Base-by-base conservation (phyloP, 1,139 yeast genomes). In the Geotrichum macrosporum region DNA sequence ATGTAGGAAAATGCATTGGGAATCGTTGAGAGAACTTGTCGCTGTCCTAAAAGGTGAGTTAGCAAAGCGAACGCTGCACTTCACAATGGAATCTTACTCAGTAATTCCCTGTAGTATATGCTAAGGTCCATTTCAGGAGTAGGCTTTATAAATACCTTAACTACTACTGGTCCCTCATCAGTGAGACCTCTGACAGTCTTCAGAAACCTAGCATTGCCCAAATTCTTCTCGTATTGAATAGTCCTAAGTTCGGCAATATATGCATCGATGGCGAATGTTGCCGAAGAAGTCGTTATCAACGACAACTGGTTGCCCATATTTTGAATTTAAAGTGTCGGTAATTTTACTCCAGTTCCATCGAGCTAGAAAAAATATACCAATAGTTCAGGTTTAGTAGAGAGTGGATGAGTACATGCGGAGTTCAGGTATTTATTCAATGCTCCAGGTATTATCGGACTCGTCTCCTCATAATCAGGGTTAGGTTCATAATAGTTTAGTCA, bases 261-360 rank as follows among this genome's bases (percentile, higher is more conserved):
- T 1, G 97, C 89, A 27, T 94, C 88, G 4, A 88, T 75, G 10
- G 95, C 96, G 58, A 92, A 86, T 1, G 96, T 85, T 3, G 94
- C 89, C 3, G 96, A 88, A 12, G 92, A 80, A 5, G 96, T 96
- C 24, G 96, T 87, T 61, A 87, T 68, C 41, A 85, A 71, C 3
- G 96, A 88, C 55, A 89, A 70, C 63, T 84, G 84, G 18, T 86
- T 87, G 15, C 96, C 96, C 96, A 89, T 88, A 46, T 35, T 44
- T 27, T 38, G 30, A 12, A 24, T 59, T 94, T 73, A 5, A 84
- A 94, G 65, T 78, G 80, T 58, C 94, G 73, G 58, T 84, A 84
- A 13, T 74, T 68, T 50, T 72, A 74, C 3, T 84, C 92, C 59
- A 84, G 94, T 24, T 82, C 80, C 33, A 44, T 46, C 32, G 53